Base-by-base conservation (phyloP, 805 yeast genomes). In the Wickerhamomyces sydowiorum region DNA sequence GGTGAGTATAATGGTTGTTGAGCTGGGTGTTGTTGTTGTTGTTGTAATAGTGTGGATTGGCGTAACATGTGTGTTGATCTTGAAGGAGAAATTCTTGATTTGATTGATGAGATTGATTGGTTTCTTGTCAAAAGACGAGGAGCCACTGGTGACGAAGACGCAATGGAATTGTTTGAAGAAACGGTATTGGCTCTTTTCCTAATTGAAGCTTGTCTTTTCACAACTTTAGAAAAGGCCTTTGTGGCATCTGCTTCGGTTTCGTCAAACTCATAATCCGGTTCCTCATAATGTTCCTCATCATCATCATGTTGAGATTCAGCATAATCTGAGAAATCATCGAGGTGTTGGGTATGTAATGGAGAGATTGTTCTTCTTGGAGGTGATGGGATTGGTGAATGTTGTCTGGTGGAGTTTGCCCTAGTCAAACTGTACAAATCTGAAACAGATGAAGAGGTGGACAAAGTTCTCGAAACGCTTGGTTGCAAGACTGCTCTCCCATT, bases 171-270 rank as follows among this genome's bases (percentile, higher is more conserved):
- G 18, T 45, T 37, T 3, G 61, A 57, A 5, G 49, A 42, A 4
- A 37, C 47, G 2, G 61, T 57, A 35, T 53, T 53, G 9, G 61
- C 58, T 34, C 61, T 47, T 34, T 55, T 54, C 6, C 60, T 31
- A 5, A n/a, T 25, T 3, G 28, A n/a, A 5, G 37, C 29, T 32
- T 8, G 38, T 35, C 20, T 41, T 44, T 30, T 44, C 7, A 57
- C 44, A 4, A 50, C 53, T 30, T 45, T 46, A 7, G 54, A 50
- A 27, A 57, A 57, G 8, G 61, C 60, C 33, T 43, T 47, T 12
- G 47, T 30, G 4, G 57, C 57, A 40, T 53, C 51, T 4, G 46
- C 13, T 30, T 40, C 39, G 4, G 24, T 24, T 14, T 10, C 36
- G 13, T 18, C 29, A n/a, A 15, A 17, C 6, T 17, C 23, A 19